Percentiles rank a stretch among this genome's conserved stretches.
These are phyloP conservation scores for Steccherinum ochraceum DNA, from an alignment of 768 basidiomycete genomes.

Conservation along the genomic window DNA sequence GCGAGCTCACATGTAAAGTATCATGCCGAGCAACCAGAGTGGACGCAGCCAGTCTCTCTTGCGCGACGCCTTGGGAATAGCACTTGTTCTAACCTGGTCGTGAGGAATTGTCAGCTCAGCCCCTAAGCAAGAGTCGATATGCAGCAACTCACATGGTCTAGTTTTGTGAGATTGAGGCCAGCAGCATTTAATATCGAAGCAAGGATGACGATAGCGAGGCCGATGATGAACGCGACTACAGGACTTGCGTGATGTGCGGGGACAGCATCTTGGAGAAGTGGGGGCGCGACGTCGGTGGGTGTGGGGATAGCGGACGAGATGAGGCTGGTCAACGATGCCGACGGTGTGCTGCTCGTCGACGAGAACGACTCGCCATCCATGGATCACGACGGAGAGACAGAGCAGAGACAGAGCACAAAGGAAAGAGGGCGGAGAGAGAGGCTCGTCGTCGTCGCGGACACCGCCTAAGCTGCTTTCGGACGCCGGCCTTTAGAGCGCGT, in stretches of 20 bases:
- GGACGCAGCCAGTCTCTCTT: constrained; percentile 77
- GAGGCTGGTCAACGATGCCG: constrained; percentile 1
- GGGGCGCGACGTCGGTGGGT: neutral
- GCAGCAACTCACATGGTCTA: constrained; percentile 71
- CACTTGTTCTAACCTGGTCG: constrained; percentile 59
- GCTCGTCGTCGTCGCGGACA: neutral
- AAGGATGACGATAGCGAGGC: constrained; percentile 76
- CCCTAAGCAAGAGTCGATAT: neutral
- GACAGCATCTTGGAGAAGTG: constrained; percentile 15
- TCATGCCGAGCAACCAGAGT: constrained; percentile 87
- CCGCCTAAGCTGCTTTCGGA: no score
- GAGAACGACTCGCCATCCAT: neutral
- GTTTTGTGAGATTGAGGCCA: constrained; percentile 91
- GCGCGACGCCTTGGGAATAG: constrained; percentile 70
- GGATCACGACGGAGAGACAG: neutral
- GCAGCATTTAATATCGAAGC: constrained; percentile 86
- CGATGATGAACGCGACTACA: constrained; percentile 73
- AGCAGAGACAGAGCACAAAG: neutral
- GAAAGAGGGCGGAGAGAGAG: neutral
- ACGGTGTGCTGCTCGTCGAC: neutral
- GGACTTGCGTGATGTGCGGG: constrained; percentile 43
- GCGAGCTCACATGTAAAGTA: constrained; percentile 77
- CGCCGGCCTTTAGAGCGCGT: no score
- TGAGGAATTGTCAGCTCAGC: neutral
- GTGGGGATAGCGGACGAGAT: neutral